Conservation (phyloP, 139 green algal species). For the Chlorella vulgaris region DNA sequence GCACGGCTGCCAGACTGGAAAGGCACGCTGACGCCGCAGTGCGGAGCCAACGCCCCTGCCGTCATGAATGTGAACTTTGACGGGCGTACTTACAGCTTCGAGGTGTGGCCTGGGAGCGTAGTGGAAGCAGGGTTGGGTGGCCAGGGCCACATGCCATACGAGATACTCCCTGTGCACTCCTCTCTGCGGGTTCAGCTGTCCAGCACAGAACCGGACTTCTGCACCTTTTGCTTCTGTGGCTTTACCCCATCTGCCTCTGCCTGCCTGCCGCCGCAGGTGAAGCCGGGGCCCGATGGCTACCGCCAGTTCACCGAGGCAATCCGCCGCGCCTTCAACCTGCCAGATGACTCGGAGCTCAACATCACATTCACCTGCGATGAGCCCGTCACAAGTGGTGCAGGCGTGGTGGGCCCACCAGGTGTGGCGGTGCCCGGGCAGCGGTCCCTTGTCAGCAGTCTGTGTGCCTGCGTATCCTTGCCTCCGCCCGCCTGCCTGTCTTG, state of each 20-base stretch:
- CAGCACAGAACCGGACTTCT: too few species aligned
- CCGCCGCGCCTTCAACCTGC: slow-evolving; percentile 78
- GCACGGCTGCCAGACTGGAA: slow-evolving; percentile 81
- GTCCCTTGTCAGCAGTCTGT: too few species aligned
- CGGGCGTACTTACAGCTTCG: slow-evolving; percentile 70
- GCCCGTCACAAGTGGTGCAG: slow-evolving; percentile 59
- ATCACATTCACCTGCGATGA: slow-evolving; percentile 95
- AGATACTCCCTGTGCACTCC: too few species aligned
- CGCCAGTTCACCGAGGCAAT: slow-evolving; percentile 84
- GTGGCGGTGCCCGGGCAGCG: too few species aligned
- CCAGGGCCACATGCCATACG: too few species aligned
- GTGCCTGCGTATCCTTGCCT: too few species aligned
- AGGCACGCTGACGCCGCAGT: slow-evolving; percentile 64
- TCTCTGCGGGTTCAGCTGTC: too few species aligned
- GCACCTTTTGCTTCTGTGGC: too few species aligned
- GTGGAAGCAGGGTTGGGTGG: neutral
- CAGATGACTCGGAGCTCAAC: slow-evolving; percentile 86
- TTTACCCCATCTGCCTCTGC: neutral
- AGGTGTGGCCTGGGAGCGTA: slow-evolving; percentile 8
- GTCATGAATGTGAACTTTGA: slow-evolving; percentile 95
- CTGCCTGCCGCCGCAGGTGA: slow-evolving; percentile 8
- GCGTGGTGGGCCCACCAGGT: neutral
- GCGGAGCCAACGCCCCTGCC: slow-evolving; percentile 66
- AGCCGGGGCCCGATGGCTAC: slow-evolving; percentile 77
- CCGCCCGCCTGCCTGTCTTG: neutral